Percentiles rank a stretch among this genome's conserved stretches.
phyloP scores from a whole-genome alignment of 192 early-diverging fungal species.

The Coemansia sp. region DNA sequence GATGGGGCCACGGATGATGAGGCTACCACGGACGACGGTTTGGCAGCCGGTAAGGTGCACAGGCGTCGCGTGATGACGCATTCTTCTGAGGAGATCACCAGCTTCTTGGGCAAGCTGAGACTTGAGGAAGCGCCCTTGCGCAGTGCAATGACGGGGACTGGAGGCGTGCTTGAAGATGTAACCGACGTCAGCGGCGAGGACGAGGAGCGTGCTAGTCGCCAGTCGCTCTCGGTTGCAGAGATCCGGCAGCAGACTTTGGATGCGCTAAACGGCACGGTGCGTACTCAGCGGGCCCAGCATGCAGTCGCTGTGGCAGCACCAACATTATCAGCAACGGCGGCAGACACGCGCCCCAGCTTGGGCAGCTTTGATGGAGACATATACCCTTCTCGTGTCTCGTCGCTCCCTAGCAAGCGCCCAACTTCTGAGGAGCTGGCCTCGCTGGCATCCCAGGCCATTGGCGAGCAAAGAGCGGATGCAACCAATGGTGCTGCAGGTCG shows the following conservation, averaged over 20 bases:
- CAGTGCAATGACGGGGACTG: neutral
- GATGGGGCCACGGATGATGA: neutral
- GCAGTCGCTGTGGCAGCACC: too few relatives aligned
- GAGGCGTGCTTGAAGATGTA: slow-evolving; percentile 28
- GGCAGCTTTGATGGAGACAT: too few relatives aligned
- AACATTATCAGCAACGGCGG: neutral
- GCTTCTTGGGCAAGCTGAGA: slow-evolving; percentile 14
- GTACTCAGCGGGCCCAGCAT: neutral
- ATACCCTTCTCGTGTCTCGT: neutral
- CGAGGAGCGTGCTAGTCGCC: slow-evolving; percentile 22
- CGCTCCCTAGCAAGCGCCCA: slow-evolving; percentile 1
- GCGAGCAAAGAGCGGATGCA: neutral
- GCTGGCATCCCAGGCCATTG: neutral
- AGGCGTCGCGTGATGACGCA: slow-evolving; percentile 39
- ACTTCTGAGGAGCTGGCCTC: neutral
- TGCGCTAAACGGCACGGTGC: slow-evolving; percentile 35
- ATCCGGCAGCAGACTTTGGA: slow-evolving; percentile 47
- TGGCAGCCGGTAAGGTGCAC: neutral
- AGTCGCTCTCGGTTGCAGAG: slow-evolving; percentile 28
- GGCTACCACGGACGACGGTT: slow-evolving; percentile 2
- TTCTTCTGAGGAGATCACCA: slow-evolving; percentile 27
- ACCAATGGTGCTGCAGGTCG: neutral
- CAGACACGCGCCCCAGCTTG: too few relatives aligned
- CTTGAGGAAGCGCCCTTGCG: slow-evolving; percentile 11
- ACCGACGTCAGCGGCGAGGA: slow-evolving; percentile 43